These are phyloP conservation scores for Rhizopogon salebrosus DNA, from an alignment of 768 basidiomycete species.

Conservation along the genomic window DNA sequence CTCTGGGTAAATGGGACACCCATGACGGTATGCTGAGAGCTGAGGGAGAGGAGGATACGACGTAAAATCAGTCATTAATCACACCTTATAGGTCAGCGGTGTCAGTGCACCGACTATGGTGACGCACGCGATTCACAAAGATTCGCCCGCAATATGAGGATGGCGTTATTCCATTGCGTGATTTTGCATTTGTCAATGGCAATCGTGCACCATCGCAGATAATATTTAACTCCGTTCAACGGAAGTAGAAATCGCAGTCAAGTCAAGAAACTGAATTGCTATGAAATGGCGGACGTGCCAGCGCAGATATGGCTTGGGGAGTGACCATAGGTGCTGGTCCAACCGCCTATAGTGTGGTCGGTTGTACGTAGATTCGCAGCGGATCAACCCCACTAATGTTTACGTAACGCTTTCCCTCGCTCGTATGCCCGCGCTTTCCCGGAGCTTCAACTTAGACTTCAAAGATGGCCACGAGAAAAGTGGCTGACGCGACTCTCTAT, in stretches of 20 bases:
- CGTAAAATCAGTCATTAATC: not conserved
- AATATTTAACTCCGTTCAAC: not conserved
- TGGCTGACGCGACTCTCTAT: conserved; percentile 85
- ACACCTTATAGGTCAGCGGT: not conserved
- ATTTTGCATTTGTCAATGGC: conserved; percentile 21
- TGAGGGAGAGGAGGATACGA: not conserved
- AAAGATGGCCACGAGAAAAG: conserved; percentile 68
- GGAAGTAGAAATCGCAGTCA: not conserved
- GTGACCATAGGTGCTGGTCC: no score
- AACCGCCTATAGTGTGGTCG: no score
- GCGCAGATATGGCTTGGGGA: not conserved
- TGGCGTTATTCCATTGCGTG: conserved; percentile 26
- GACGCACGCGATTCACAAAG: not conserved
- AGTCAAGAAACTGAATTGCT: not conserved
- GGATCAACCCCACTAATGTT: no score
- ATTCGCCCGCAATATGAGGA: not conserved
- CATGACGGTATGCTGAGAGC: not conserved
- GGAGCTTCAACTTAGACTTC: conserved; percentile 6
- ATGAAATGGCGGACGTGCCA: not conserved
- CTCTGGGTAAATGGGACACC: not conserved
- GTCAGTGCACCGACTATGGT: not conserved
- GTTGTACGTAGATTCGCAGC: no score
- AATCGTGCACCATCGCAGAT: conserved; percentile 5
- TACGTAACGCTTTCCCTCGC: not conserved
- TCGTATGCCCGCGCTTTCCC: not conserved